Base-by-base conservation (phyloP, 2,329 filamentous ascomycete species). In the Penicillium sp. region DNA sequence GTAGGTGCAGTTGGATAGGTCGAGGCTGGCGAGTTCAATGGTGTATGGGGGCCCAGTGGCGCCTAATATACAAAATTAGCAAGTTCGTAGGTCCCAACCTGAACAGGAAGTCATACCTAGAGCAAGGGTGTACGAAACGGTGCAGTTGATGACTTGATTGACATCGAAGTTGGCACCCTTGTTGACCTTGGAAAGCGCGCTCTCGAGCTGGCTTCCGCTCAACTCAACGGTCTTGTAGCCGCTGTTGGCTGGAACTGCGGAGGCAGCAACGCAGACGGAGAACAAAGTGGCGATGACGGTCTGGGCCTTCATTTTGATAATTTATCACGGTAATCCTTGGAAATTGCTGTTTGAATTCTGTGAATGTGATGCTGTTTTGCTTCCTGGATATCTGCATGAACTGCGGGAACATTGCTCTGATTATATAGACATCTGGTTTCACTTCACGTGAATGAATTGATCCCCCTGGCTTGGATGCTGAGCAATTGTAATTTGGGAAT, bases 1-100 rank as follows among this genome's bases (percentile, higher is more conserved):
- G 26, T 59, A 61, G 27, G 48, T 60, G 49, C 60, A 63, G 46
- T 51, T 54, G 11, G 48, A 35, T 16, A 63, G 55, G 33, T 63
- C 55, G 13, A 63, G 47, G 24, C 37, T 46, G 22, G 56, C 22
- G 19, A 63, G 43, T 10, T 54, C 48, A 31, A 61, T 57, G 37
- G 48, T 58, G 41, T 58, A 63, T 22, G 60, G 60, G 3, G 60
- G 53, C 14, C 48, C 56, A 21, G 46, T 27, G 10, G 33, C 10
- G 51, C 51, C 59, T 61, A 45, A 14, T 14, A 21, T 2, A 41
- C 14, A 9, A 0, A 7, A 22, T 35, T 26, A 37, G 41, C n/a
- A 26, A 8, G 19, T 45, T 35, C 10, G 1, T 24, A 22, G 19
- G 9, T n/a, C 6, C 8, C n/a, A 8, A 26, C 37, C 1, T 26